Conservation (phyloP, 2,329 filamentous ascomycete genomes). For the Arthrobotrys entomopaga region DNA sequence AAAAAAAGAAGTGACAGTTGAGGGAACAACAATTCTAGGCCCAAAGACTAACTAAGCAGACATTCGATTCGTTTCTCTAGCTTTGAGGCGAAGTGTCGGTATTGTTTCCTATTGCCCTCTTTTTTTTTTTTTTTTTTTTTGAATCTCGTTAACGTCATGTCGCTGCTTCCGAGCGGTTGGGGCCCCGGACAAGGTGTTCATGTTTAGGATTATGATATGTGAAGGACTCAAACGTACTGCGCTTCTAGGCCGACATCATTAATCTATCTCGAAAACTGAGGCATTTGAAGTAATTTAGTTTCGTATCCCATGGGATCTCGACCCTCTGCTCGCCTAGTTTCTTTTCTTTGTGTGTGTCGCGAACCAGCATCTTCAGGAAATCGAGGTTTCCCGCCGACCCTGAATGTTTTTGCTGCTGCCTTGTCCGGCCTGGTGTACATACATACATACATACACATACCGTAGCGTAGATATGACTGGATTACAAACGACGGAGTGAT, state of each 20-base stretch:
- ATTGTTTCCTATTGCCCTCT: no score
- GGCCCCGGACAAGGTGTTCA: no score
- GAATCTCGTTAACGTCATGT: not conserved
- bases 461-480: conserved; percentile 19
- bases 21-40: not conserved
- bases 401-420: conserved; percentile 19
- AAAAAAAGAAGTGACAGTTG: not conserved
- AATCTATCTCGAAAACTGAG: conserved; percentile 1
- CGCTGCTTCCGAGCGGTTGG: no score
- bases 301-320: conserved; percentile 32
- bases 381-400: conserved; percentile 13
- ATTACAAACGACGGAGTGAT: no score
- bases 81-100: not conserved
- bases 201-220: not conserved
- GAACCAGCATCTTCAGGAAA: conserved; percentile 21
- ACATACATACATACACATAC: no score
- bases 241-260: not conserved
- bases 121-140: not conserved
- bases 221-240: not conserved
- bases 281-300: conserved; percentile 18
- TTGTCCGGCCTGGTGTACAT: conserved; percentile 22
- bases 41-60: not conserved
- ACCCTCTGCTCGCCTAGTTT: not conserved
- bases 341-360: conserved; percentile 33
- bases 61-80: not conserved